Conservation (phyloP, 192 early-diverging fungal genomes). For the Entomortierella beljakovae region DNA sequence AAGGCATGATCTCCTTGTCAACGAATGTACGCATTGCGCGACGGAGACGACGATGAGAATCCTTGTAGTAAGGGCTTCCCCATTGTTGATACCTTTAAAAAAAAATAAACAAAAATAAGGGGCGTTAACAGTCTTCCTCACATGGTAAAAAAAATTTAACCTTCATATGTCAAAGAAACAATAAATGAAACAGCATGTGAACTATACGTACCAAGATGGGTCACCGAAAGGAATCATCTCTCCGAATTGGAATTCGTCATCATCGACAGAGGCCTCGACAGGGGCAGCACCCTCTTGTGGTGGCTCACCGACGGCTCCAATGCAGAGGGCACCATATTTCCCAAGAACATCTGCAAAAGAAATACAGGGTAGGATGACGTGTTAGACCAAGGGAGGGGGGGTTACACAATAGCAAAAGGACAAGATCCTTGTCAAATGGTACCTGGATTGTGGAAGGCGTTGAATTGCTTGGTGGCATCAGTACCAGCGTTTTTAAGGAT, state of each 20-base stretch:
- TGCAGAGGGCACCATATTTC: slow-evolving; percentile 71
- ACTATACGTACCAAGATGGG: slow-evolving; percentile 72
- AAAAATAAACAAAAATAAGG: neutral
- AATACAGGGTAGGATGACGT: too few species aligned
- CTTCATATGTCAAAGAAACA: neutral
- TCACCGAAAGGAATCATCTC: slow-evolving; percentile 83
- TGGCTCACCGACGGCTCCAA: slow-evolving; percentile 70
- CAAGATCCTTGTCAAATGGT: neutral
- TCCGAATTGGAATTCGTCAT: slow-evolving; percentile 73
- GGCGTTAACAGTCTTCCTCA: too few species aligned
- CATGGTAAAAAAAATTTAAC: too few species aligned
- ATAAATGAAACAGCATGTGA: neutral
- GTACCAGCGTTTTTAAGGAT: slow-evolving; percentile 80
- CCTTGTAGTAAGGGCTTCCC: slow-evolving; percentile 84
- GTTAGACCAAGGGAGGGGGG: neutral
- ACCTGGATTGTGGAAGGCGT: slow-evolving; percentile 80
- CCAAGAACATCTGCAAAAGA: slow-evolving; percentile 60
- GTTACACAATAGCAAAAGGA: neutral
- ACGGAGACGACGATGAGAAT: slow-evolving; percentile 74
- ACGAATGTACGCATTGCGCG: slow-evolving; percentile 76
- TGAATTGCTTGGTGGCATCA: slow-evolving; percentile 90
- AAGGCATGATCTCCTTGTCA: slow-evolving; percentile 83
- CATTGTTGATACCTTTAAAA: slow-evolving; percentile 61
- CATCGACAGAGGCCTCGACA: slow-evolving; percentile 17
- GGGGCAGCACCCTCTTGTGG: slow-evolving; percentile 34